Evolutionary conservation across 768 basidiomycete species (phyloP), one percentile per base, ranked within the genome.

Genomic region (Clitopilus passeckerianus): DNA sequence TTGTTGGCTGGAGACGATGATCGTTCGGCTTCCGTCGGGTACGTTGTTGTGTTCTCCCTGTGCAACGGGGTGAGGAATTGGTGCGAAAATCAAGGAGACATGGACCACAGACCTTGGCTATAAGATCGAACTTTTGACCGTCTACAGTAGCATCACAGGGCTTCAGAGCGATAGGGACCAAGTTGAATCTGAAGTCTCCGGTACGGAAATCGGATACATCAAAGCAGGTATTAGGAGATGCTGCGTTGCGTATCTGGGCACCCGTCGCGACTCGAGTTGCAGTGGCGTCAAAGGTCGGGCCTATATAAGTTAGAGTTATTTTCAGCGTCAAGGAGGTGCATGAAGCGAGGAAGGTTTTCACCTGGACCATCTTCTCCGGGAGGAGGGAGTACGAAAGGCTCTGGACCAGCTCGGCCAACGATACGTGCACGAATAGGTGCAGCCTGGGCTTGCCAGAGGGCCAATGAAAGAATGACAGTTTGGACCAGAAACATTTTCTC

Each of bases 51-150:
- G 71, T 57, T 61, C 62, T 52, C 71, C 71, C 66, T 68, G 33
- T 50, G 12, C 37, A 41, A 15, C 37, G n/a, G 10, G 37, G 37
- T 30, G 27, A 30, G 27, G 7, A 30, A 30, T 7, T 3, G 7
- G 27, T 30, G 27, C 27, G 7, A 30, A 30, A 30, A 7, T 30
- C 27, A 30, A 30, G 7, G 3, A 24, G 43, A 41, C 22, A 10
- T 33, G 41, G n/a, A 60, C 15, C 54, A n/a, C 46, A 4, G n/a
- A 66, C 68, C 62, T 66, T 65, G 12, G 71, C 71, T 53, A 74
- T 65, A 22, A 74, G 63, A 58, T 74, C 73, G 43, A 70, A 74
- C 59, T 70, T 69, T 57, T 74, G 72, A 5, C 67, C 71, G 7
- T 65, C 70, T 5, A 67, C 60, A 9, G 58, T 57, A 5, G 65